Base-by-base conservation (phyloP, 1,284 basidiomycete species). In the Phellinidium pouzarii region DNA sequence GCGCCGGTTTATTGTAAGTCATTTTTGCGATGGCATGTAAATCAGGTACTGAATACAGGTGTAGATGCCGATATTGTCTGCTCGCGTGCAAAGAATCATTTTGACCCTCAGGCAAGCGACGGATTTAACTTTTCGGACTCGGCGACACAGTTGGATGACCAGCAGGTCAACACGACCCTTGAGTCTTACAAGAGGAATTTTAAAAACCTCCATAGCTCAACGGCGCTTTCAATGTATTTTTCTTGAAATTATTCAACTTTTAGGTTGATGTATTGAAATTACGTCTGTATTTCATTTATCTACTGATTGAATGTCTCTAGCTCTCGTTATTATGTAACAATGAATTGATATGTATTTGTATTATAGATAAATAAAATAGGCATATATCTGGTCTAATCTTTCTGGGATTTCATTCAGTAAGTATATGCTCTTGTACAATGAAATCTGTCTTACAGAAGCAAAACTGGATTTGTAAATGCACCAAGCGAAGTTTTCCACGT, bases 61-160 rank as follows among this genome's bases (percentile, higher is more conserved):
- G 23, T 36, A 90, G 87, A 90, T 64, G 87, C 87, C 6, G 86
- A 90, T 64, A 87, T 89, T 48, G 87, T 91, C n/a, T 91, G 87
- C 60, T 74, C 82, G 1, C 75, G 87, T 3, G 84, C 86, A 0
- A 87, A 85, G 69, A 86, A 87, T 61, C 88, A 91, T 62, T 91
- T 85, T 59, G 81, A 85, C 61, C 87, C 87, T 2, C 66, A 72
- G 44, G 59, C 45, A 25, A 25, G 55, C 20, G 71, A 71, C 31
- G 66, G 67, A 4, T 64, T 82, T 27, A 72, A 83, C 58, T 71
- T 79, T 56, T 74, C 75, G 5, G 80, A 83, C 37, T 72, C 76
- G 0, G 73, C 66, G 20, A 76, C 71, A 2, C 71, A 74, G 26
- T 59, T 66, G 0, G 75, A 76, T 50, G 61, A 67, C 3, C 63